Percentiles rank a stretch among this genome's conserved stretches.
These are phyloP conservation scores for Neurospora sp. DNA, from an alignment of 495 filamentous ascomycete genomes.

Conservation along the genomic window DNA sequence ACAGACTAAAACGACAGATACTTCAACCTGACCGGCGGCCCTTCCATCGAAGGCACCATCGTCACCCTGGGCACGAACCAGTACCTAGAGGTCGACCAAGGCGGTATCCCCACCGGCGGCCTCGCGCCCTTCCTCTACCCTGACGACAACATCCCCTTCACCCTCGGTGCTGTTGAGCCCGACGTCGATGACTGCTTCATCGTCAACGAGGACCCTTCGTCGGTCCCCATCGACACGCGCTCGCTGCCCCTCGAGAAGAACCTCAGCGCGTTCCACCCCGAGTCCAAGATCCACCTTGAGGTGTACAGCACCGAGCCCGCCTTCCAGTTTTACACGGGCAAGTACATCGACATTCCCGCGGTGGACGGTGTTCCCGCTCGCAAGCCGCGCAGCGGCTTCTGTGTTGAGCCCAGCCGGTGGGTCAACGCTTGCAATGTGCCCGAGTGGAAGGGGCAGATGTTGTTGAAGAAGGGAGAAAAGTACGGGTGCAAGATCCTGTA, in stretches of 20 bases:
- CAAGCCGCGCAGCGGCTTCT: constrained; percentile 62
- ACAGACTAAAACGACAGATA: constrained; percentile 47
- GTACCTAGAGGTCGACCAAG: constrained; percentile 64
- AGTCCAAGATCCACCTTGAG: constrained; percentile 66
- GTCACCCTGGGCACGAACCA: constrained; percentile 59
- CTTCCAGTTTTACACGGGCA: constrained; percentile 93
- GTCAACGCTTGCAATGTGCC: constrained; percentile 78
- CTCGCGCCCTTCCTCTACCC: constrained; percentile 40
- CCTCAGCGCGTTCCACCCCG: constrained; percentile 59
- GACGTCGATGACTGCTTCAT: constrained; percentile 90
- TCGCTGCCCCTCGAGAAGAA: constrained; percentile 48
- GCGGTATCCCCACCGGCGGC: constrained; percentile 55
- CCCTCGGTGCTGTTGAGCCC: constrained; percentile 52
- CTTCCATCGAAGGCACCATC: constrained; percentile 65
- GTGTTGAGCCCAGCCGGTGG: constrained; percentile 82
- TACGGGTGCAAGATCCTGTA: constrained; percentile 75
- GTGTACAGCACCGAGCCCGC: constrained; percentile 84
- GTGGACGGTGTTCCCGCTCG: constrained; percentile 55
- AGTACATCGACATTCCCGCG: constrained; percentile 66
- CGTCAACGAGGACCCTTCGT: constrained; percentile 48
- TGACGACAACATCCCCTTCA: constrained; percentile 61
- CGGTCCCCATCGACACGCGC: constrained; percentile 70
- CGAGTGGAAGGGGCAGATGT: constrained; percentile 65
- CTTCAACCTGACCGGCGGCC: constrained; percentile 68
- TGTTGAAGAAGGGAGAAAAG: constrained; percentile 67